These are phyloP conservation scores for Perkinsus marinus DNA, from an alignment of 169 alveolate species.

Conservation along the genomic window DNA sequence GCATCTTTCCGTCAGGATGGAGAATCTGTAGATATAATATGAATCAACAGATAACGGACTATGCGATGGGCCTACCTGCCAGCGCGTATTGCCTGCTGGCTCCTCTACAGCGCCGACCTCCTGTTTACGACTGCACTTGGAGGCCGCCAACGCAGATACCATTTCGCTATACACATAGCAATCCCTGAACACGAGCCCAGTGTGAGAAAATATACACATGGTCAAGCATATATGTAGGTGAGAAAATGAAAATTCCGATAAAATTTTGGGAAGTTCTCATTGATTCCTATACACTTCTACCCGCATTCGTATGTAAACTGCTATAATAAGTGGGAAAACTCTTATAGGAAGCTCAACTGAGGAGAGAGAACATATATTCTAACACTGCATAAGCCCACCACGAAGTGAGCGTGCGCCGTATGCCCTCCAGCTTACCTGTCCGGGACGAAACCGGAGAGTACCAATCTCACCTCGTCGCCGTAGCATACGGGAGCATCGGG, in stretches of 20 bases:
- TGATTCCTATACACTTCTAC: no score
- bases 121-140: not conserved
- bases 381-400: no score
- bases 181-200: not conserved
- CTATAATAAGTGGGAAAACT: no score
- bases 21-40: not conserved
- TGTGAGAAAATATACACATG: no score
- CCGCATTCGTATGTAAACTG: no score
- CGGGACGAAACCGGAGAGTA: not conserved
- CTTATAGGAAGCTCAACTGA: no score
- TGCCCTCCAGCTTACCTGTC: not conserved
- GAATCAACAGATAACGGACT: no score
- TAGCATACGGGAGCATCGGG: not conserved
- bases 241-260: no score
- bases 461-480: not conserved
- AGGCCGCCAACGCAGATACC: not conserved
- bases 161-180: not conserved
- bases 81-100: not conserved
- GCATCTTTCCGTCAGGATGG: not conserved
- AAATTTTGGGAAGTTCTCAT: no score
- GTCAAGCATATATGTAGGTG: no score
- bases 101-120: not conserved
- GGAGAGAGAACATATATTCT: no score
- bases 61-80: not conserved
- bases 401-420: no score